Base-by-base conservation (phyloP, 208 protist species). In the Phytomonas sp. region DNA sequence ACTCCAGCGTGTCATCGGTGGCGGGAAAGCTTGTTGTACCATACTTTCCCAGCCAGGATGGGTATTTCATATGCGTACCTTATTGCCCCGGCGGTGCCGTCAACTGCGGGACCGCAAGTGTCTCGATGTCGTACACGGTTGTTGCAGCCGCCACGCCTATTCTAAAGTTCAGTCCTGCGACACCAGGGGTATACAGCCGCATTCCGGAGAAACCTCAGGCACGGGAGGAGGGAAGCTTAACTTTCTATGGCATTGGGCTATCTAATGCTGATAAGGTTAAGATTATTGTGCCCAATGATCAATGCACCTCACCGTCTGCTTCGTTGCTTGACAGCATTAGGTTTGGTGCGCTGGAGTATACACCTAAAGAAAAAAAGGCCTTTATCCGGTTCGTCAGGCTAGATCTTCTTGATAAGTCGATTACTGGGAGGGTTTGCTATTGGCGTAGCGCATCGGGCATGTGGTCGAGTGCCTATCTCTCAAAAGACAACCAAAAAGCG, bases 391-490 rank as follows among this genome's bases (percentile, higher is more conserved):
- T 95, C 62, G 15, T 88, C n/a, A 88, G 86, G 20, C 80, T 82
- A 0, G 70, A 89, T 29, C 70, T 96, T 8, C 74, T 94, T 28
- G 74, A 60, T 0, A 46, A 66, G n/a, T 60, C 63, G 43, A 81
- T 89, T 34, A 67, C 75, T 30, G 92, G 92, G 9, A 68, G 68
- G 72, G 80, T 97, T 30, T 97, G 92, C 76, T 97, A 97, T 80
- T 77, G 61, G 30, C 80, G 75, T 66, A 53, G 72, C 2, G 46
- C 36, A 8, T 82, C 63, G 20, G 65, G 40, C 23, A 70, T 92
- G 62, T 93, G 85, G 84, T 82, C 87, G 5, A 60, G 76, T 20
- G 85, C 79, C 11, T 89, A 86, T 76, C 78, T 81, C 62, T 78
- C 75, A 30, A 62, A 74, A 20, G 20, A 74, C 51, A 76, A 63